These are phyloP conservation scores for Cupressus sempervirens DNA, from an alignment of 75 land plant species.

Conservation along the genomic window DNA sequence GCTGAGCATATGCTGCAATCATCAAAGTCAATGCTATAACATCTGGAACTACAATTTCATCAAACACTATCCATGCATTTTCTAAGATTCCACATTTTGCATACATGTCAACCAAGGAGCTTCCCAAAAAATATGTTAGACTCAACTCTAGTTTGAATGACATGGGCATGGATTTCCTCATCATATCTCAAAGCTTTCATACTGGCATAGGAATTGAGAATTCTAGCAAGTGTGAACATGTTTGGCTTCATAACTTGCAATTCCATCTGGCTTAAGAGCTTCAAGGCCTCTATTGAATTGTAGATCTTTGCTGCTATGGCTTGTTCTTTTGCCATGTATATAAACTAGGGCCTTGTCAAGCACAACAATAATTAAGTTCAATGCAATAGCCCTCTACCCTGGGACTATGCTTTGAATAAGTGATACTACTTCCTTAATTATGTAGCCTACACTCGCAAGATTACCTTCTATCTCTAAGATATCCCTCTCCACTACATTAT, in stretches of 20 bases:
- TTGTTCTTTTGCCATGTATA: no score
- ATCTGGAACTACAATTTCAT: constrained; percentile 18
- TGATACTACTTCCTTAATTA: no score
- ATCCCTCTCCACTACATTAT: no score
- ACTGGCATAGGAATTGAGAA: constrained; percentile 51
- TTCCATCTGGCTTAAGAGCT: constrained; percentile 55
- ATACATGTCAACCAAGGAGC: constrained; percentile 62
- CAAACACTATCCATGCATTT: constrained; percentile 44
- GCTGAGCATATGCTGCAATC: constrained; percentile 56
- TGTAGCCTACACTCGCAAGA: no score
- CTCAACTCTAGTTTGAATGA: constrained; percentile 36
- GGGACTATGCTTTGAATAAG: no score
- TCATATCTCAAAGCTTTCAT: constrained; percentile 25
- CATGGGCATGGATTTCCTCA: constrained; percentile 44
- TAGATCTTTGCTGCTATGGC: no score
- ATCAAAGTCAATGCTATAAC: constrained; percentile 58
- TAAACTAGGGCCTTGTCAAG: no score
- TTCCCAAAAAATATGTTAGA: constrained; percentile 37
- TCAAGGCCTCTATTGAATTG: constrained; percentile 47
- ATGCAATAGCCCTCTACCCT: no score
- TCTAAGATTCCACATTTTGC: constrained; percentile 55
- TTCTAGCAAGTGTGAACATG: constrained; percentile 50
- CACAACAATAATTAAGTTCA: no score
- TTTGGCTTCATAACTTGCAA: constrained; percentile 27
- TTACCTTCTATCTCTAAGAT: no score